Base-by-base conservation (phyloP, 2,329 filamentous ascomycete species). In the Endoconidiophora laricicola region DNA sequence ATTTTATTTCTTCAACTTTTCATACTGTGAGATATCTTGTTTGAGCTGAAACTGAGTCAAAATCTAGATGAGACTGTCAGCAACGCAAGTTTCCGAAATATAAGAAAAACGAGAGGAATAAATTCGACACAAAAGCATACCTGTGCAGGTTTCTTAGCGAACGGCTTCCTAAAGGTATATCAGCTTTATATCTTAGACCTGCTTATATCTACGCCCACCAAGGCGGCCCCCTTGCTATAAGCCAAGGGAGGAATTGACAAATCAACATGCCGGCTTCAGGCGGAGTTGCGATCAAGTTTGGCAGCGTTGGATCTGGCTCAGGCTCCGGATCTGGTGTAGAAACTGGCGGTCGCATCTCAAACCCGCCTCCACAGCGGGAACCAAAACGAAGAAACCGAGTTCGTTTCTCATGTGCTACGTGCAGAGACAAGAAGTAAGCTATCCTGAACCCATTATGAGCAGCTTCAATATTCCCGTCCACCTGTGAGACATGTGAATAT, bases 341-440 rank as follows among this genome's bases (percentile, higher is more conserved):
- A 22, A 6, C 18, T 14, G 40, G 40, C 14, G 9, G 6, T 14
- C 20, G 29, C 22, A 45, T 1, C 12, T 16, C 20, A 12, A 29
- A 40, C 16, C 22, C 6, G 37, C 29, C 18, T 14, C 22, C 10
- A 7, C 46, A 18, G 12, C 49, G 43, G 16, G 56, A 55, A 24
- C 54, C 54, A 3, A 61, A 58, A 53, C 60, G 61, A 55, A 55
- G 61, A 43, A 62, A 59, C 49, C 58, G 61, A 7, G 59, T 62
- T 39, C 53, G 60, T 1, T 60, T 61, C 51, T 63, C 61, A 1
- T 63, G 61, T 56, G 61, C 57, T 2, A 59, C 56, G 7, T 63
- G 61, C 48, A 58, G 61, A 7, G 61, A 62, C 20, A 63, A 63
- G 49, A 63, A 63, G 61, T 63, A 33, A 57, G 58, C 50, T 10